Conservation (phyloP, 164 flowering plant genomes). For the Brasenia schreberi region DNA sequence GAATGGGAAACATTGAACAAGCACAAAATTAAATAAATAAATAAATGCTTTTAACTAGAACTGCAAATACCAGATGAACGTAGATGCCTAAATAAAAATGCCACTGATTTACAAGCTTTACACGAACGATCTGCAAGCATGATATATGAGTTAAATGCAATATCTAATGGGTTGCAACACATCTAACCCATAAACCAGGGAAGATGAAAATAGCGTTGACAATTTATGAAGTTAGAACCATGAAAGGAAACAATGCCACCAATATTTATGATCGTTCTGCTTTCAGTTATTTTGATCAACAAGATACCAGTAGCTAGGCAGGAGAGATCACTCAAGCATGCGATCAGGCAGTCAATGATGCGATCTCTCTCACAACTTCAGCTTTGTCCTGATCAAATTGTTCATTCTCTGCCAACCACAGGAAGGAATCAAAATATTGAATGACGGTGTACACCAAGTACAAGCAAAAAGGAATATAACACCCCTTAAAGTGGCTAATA, state of each 20-base stretch:
- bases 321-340: neutral
- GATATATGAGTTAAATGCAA: neutral
- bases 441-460: neutral
- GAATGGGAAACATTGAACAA: no score
- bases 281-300: neutral
- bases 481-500: no score
- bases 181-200: neutral
- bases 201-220: neutral
- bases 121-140: neutral
- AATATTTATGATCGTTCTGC: neutral
- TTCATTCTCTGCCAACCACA: conserved; percentile 45
- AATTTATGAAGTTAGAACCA: neutral
- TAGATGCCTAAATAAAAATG: neutral
- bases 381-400: conserved; percentile 76
- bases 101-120: neutral
- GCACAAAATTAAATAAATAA: no score
- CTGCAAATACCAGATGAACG: neutral
- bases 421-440: neutral
- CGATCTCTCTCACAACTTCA: conserved; percentile 50
- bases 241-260: neutral
- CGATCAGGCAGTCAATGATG: conserved; percentile 24
- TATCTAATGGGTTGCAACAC: neutral
- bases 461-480: neutral
- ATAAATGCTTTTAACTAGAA: neutral
- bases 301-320: neutral